Conservation (phyloP, 2,329 filamentous ascomycete genomes). For the Stagonosporopsis chrysanthemi region DNA sequence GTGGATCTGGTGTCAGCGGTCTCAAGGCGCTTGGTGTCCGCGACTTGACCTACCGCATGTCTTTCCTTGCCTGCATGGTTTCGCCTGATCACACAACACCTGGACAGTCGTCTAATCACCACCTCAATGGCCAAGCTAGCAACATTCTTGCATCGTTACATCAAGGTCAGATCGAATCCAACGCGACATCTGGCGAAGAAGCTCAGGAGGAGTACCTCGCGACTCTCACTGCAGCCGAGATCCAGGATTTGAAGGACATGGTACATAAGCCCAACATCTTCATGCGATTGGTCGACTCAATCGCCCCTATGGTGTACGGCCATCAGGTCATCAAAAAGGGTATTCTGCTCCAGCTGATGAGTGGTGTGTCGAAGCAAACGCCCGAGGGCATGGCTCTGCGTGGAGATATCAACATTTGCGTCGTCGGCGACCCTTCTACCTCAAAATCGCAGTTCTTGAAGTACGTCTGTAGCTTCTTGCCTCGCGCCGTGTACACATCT, state of each 20-base stretch:
- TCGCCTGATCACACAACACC: slow-evolving; percentile 84
- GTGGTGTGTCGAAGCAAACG: slow-evolving; percentile 91
- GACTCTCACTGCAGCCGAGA: slow-evolving; percentile 84
- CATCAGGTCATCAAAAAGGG: slow-evolving; percentile 99
- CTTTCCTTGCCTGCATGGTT: slow-evolving; percentile 97
- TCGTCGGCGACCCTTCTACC: slow-evolving; percentile 95
- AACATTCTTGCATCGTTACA: slow-evolving; percentile 89
- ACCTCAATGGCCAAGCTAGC: slow-evolving; percentile 74
- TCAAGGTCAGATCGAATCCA: slow-evolving; percentile 71
- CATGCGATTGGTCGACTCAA: slow-evolving; percentile 86
- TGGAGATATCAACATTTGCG: slow-evolving; percentile 98
- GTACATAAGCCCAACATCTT: slow-evolving; percentile 97
- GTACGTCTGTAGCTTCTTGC: slow-evolving; percentile 96
- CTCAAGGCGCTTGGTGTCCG: slow-evolving; percentile 92
- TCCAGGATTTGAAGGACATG: slow-evolving; percentile 89
- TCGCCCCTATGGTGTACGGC: slow-evolving; percentile 96
- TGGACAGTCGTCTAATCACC: slow-evolving; percentile 74
- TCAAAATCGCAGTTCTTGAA: slow-evolving; percentile 98
- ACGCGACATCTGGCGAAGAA: slow-evolving; percentile 73
- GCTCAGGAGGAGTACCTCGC: slow-evolving; percentile 87
- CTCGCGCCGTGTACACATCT: slow-evolving; percentile 94
- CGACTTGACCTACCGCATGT: slow-evolving; percentile 92
- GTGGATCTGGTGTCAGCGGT: slow-evolving; percentile 83
- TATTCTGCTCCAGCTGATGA: slow-evolving; percentile 89
- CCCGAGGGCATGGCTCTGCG: slow-evolving; percentile 93